Percentiles rank a stretch among this genome's conserved stretches.
These are phyloP conservation scores for Lactarius sanguifluus DNA, from an alignment of 768 basidiomycete species.

Conservation along the genomic window DNA sequence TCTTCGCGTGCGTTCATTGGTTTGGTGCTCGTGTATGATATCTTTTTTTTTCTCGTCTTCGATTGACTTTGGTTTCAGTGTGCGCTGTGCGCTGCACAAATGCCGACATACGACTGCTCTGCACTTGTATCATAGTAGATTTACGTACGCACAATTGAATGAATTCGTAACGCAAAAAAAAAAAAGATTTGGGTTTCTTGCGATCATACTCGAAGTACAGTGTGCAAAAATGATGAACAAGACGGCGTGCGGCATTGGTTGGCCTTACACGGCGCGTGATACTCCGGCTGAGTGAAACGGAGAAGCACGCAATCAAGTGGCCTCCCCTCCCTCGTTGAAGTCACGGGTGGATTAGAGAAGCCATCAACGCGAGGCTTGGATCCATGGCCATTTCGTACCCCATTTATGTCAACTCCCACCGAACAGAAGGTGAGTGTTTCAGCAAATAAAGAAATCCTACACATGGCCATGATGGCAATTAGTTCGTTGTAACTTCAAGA, in stretches of 20 bases:
- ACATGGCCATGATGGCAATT: neutral
- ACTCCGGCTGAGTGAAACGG: neutral
- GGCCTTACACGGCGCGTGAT: neutral
- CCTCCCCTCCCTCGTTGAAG: neutral
- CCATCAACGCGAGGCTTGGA: neutral
- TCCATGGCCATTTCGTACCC: neutral
- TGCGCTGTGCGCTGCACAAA: constrained; percentile 11
- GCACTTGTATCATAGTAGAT: constrained; percentile 21
- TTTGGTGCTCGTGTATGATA: constrained; percentile 10
- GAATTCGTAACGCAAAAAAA: constrained; percentile 5
- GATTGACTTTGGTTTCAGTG: neutral
- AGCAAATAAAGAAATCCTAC: neutral
- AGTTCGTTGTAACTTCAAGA: neutral
- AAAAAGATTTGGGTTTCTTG: neutral
- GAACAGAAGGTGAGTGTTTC: neutral
- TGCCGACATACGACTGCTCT: neutral
- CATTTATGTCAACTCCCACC: neutral
- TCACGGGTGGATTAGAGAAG: neutral
- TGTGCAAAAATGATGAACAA: neutral
- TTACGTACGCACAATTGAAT: constrained; percentile 10
- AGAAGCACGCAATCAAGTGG: neutral
- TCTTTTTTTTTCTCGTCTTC: neutral
- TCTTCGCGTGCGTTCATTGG: constrained; percentile 2
- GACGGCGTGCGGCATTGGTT: neutral
- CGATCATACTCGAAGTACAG: neutral